Percentiles rank a stretch among this genome's conserved stretches.
Evolutionary conservation across 768 basidiomycete species (phyloP).

Genomic region (Leccinum variicolor): DNA sequence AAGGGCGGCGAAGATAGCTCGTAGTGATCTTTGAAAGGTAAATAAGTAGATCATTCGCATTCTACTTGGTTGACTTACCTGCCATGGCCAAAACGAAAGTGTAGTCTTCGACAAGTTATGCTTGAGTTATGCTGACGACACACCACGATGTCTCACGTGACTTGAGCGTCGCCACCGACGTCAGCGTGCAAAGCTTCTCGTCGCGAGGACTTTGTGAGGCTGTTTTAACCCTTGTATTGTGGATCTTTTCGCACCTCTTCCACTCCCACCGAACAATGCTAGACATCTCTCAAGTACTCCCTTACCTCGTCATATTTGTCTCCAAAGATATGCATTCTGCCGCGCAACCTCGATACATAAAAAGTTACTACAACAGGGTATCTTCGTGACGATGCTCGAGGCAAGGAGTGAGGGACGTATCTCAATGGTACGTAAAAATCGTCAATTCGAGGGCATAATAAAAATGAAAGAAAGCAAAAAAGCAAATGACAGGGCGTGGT

Average conservation of each 20-base stretch:
- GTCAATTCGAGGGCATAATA: slow-evolving; percentile 29
- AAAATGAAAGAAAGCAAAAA: slow-evolving; percentile 4
- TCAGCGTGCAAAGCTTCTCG: slow-evolving; percentile 7
- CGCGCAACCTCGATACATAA: slow-evolving; percentile 34
- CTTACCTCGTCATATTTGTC: slow-evolving; percentile 6
- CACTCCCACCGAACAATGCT: background rate
- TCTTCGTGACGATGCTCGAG: slow-evolving; percentile 31
- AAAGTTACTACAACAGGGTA: slow-evolving; percentile 34
- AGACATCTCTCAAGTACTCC: too few species aligned
- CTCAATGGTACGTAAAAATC: slow-evolving; percentile 29
- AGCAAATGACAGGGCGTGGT: slow-evolving; percentile 16
- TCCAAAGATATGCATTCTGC: slow-evolving; percentile 35
- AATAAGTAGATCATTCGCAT: background rate
- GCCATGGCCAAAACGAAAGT: background rate
- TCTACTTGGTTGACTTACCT: background rate
- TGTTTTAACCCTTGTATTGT: background rate
- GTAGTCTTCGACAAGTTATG: too few species aligned
- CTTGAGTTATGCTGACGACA: too few species aligned
- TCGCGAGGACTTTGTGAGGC: slow-evolving; percentile 6
- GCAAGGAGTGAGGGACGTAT: slow-evolving; percentile 4
- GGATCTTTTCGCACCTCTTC: background rate
- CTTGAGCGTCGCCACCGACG: slow-evolving; percentile 2
- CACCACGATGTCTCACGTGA: background rate
- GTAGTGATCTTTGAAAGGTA: slow-evolving; percentile 27
- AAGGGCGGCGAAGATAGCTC: slow-evolving; percentile 70